These are phyloP conservation scores for Yamadazyma mexicana DNA, from an alignment of 1,139 yeast genomes.

Conservation along the genomic window DNA sequence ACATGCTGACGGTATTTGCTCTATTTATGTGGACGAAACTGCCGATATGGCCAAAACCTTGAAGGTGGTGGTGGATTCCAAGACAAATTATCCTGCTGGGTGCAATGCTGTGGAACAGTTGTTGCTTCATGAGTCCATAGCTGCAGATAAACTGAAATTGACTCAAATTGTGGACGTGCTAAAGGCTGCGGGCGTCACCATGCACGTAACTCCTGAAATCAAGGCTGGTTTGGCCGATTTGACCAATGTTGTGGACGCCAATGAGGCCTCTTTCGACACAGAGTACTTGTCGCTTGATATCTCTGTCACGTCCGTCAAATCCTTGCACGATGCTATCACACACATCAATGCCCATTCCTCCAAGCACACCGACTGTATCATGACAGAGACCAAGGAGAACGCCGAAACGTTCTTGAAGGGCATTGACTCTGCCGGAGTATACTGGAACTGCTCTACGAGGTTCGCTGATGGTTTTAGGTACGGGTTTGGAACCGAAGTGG, in stretches of 20 bases:
- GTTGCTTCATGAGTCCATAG: constrained; percentile 60
- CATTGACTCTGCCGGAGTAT: constrained; percentile 95
- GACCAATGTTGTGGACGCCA: constrained; percentile 35
- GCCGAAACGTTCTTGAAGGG: constrained; percentile 83
- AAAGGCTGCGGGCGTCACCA: constrained; percentile 64
- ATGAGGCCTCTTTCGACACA: constrained; percentile 65
- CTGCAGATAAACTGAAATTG: constrained; percentile 33
- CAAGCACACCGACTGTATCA: constrained; percentile 91
- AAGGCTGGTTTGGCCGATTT: constrained; percentile 20
- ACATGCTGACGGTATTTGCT: constrained; percentile 97
- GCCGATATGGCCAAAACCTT: constrained; percentile 79
- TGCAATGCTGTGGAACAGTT: constrained; percentile 95
- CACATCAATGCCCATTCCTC: constrained; percentile 93
- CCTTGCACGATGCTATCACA: constrained; percentile 66
- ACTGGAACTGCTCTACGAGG: constrained; percentile 96
- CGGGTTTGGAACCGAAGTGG: constrained; percentile 98
- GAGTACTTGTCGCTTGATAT: constrained; percentile 84
- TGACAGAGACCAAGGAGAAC: constrained; percentile 66
- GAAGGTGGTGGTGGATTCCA: constrained; percentile 76
- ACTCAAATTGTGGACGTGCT: constrained; percentile 49
- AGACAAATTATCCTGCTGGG: constrained; percentile 97
- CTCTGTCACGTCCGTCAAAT: constrained; percentile 63
- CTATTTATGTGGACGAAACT: constrained; percentile 74
- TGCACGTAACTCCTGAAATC: constrained; percentile 65
- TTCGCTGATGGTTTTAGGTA: constrained; percentile 98